Percentiles rank a stretch among this genome's conserved stretches.
phyloP scores from a whole-genome alignment of 1,284 basidiomycete species.

The Albatrellus sp. region DNA sequence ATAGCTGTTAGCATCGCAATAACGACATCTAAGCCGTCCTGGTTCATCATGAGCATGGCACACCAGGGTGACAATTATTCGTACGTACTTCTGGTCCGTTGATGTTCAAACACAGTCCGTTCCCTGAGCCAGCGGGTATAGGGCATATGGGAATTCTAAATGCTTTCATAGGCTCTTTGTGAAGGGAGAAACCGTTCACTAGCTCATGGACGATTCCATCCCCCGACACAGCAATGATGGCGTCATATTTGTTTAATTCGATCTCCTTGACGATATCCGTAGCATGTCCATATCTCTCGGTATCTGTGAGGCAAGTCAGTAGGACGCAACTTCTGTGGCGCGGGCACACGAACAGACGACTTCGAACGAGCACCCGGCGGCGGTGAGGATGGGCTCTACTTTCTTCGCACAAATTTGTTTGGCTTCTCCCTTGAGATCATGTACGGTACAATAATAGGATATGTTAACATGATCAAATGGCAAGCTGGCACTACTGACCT shows the following conservation, averaged over 20 bases:
- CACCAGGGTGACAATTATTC: neutral
- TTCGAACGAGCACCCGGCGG: conserved; percentile 63
- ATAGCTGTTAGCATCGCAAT: conserved; percentile 75
- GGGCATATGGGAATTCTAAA: conserved; percentile 72
- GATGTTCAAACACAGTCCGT: conserved; percentile 69
- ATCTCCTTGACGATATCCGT: conserved; percentile 55
- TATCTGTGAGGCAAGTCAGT: conserved; percentile 3
- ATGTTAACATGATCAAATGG: neutral
- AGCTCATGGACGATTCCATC: conserved; percentile 88
- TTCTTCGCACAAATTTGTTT: conserved; percentile 45
- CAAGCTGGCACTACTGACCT: conserved; percentile 24
- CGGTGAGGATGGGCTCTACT: conserved; percentile 71
- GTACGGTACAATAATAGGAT: no score
- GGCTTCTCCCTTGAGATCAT: conserved; percentile 53
- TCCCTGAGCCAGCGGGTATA: conserved; percentile 83
- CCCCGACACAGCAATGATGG: conserved; percentile 76
- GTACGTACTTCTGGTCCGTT: conserved; percentile 45
- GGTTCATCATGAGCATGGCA: conserved; percentile 2
- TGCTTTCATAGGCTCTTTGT: conserved; percentile 57
- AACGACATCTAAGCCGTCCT: conserved; percentile 67
- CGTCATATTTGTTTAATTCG: conserved; percentile 55
- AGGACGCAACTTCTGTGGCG: neutral
- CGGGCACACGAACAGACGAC: conserved; percentile 36
- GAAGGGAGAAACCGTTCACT: conserved; percentile 81
- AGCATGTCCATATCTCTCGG: conserved; percentile 41